Evolutionary conservation across 2,329 filamentous ascomycete species (phyloP), one percentile per base, ranked within the genome.

Genomic region (Ceratocystis ficicola): DNA sequence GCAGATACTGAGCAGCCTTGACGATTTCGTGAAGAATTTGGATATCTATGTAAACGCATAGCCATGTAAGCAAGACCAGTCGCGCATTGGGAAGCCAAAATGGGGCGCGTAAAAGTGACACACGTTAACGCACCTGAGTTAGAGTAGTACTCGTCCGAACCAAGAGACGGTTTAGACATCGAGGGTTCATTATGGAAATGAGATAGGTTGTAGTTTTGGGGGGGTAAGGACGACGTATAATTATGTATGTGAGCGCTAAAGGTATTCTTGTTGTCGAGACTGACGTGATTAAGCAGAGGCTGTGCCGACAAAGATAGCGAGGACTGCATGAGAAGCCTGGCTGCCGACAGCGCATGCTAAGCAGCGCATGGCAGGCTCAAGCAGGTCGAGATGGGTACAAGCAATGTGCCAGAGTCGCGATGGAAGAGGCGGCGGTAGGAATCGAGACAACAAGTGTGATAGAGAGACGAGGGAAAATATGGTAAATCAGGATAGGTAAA

Each of bases 11-110:
- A 55, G 89, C 91, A 70, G 82, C 80, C 68, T 80, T 78, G 71
- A 95, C 86, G 71, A 96, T 89, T 67, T 87, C 81, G 75, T 90
- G 87, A 67, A 96, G 80, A 68, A 90, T 81, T 68, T 83, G 81
- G 74, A 96, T 88, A 77, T 95, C 92, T 91, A 44, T 5, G 36
- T 25, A 52, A 25, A 52, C 48, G 4, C 22, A 28, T 25, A 59
- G 67, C 68, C 68, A 55, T 67, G 64, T 72, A 69, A 46, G 71
- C 62, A 41, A 44, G 41, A 12, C 20, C 44, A 22, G 44, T 50
- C 36, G 36, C 48, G 25, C 17, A 44, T 25, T 65, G 55, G 41
- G 50, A 46, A 48, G 44, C 20, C 44, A 62, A 7, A 46, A 22
- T 10, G 15, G 3, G 8, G 48, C 48, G 48, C 48, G 48, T 52